phyloP scores from a whole-genome alignment of 2,329 filamentous ascomycete species.

The Pezicula neosporulosa region DNA sequence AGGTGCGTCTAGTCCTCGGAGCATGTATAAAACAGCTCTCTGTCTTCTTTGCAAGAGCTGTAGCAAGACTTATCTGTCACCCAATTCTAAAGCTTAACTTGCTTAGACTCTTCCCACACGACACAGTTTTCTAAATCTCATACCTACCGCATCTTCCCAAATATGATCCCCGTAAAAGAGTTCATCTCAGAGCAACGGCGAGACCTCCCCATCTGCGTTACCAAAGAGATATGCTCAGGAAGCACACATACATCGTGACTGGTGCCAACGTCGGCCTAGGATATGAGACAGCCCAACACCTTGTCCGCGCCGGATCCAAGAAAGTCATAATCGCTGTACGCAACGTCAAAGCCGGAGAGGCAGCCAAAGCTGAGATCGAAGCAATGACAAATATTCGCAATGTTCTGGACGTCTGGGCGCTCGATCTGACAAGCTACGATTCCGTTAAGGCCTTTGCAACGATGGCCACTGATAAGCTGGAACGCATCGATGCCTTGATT shows the following conservation, averaged over 20 bases:
- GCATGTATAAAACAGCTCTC: background rate
- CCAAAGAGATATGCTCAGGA: slow-evolving; percentile 4
- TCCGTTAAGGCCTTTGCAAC: slow-evolving; percentile 10
- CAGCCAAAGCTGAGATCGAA: slow-evolving; percentile 32
- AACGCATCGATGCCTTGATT: slow-evolving; percentile 40
- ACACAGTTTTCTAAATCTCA: background rate
- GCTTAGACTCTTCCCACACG: too few species aligned
- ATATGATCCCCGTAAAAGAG: background rate
- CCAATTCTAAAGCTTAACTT: too few species aligned
- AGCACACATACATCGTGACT: slow-evolving; percentile 30
- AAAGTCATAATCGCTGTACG: slow-evolving; percentile 33
- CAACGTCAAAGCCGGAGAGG: slow-evolving; percentile 29
- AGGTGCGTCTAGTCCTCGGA: background rate
- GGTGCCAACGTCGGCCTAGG: slow-evolving; percentile 40
- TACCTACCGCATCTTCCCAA: background rate
- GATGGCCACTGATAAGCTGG: slow-evolving; percentile 26
- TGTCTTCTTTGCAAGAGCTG: background rate
- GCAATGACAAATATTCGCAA: slow-evolving; percentile 6
- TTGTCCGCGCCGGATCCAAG: slow-evolving; percentile 30
- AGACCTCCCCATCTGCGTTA: slow-evolving; percentile 6
- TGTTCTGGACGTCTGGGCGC: slow-evolving; percentile 8
- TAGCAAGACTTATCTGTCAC: too few species aligned
- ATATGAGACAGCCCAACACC: slow-evolving; percentile 33
- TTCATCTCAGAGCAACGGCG: background rate
- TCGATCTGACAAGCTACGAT: slow-evolving; percentile 11